Evolutionary conservation across 805 yeast species (phyloP), one percentile per base, ranked within the genome.

Genomic region (Candida ascalaphidarum): DNA sequence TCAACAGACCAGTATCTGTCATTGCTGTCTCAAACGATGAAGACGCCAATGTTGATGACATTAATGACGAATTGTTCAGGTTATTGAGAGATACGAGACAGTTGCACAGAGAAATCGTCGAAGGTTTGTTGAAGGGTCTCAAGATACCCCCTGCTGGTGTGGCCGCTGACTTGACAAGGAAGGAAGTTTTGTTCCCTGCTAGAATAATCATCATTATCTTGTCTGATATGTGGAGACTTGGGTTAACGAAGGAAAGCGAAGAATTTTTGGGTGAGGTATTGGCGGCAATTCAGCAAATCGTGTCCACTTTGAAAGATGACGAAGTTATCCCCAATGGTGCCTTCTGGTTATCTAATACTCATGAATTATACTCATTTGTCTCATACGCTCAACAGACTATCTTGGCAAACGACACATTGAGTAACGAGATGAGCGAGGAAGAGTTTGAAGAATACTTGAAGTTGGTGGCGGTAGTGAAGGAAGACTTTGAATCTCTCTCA

Each of bases 211-310:
- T 92, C 46, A 81, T 92, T 40, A 80, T 89, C 19, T 65, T 89
- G 39, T 79, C 94, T 46, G 98, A 92, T 55, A 86, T 92, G 97
- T 92, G 98, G 98, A 74, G 97, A 58, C 67, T 89, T 26, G 97
- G 97, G 2, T 71, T 86, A 45, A 85, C 96, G 11, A 76, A 81
- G 40, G 96, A 89, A 55, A 77, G 89, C 49, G 97, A 92, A 61
- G 77, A 76, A 32, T 82, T 92, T 50, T 62, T 92, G 36, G 96
- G 96, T 26, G 88, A 81, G 50, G 94, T 86, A 3, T 68, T 89
- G 50, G 74, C 83, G 17, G 81, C 82, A 2, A 85, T 92, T 41
- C 97, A 89, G 61, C 75, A 73, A 28, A 77, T 82, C 36, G 95
- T 89, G 11, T 70, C 81, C 28, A 58, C 67, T n/a, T 66, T 81